Conservation (phyloP, 1,284 basidiomycete genomes). For the Rhodotorula glutinis region DNA sequence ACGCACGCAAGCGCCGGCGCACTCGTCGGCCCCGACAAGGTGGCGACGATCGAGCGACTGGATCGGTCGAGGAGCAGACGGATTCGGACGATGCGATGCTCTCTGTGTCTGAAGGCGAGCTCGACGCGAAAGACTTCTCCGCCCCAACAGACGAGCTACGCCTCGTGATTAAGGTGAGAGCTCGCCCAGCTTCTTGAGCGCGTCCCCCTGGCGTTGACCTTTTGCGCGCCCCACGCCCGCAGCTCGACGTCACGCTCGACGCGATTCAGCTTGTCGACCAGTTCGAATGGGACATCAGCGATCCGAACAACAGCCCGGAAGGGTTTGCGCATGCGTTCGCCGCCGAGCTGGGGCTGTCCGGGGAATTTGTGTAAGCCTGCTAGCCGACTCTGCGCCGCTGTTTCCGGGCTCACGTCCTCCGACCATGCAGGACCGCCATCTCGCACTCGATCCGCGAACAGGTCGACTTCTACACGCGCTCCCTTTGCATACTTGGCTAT, state of each 20-base stretch:
- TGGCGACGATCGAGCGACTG: neutral
- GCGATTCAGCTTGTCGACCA: conserved; percentile 92
- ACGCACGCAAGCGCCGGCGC: conserved; percentile 3
- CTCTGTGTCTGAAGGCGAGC: neutral
- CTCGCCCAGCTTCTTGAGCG: too few relatives aligned
- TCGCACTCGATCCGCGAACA: conserved; percentile 96
- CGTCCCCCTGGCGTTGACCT: too few relatives aligned
- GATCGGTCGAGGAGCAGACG: neutral
- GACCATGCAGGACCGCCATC: conserved; percentile 74
- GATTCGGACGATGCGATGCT: neutral
- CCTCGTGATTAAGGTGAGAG: conserved; percentile 77
- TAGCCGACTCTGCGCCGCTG: neutral
- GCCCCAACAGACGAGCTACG: conserved; percentile 69
- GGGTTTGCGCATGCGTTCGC: conserved; percentile 86
- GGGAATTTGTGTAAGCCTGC: conserved; percentile 78
- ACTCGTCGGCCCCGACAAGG: neutral
- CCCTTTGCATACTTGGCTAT: conserved; percentile 85
- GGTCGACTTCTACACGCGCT: conserved; percentile 85
- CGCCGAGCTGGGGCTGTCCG: conserved; percentile 80
- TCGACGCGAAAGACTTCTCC: neutral
- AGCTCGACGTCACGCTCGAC: conserved; percentile 95
- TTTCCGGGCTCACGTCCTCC: neutral
- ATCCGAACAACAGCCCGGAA: conserved; percentile 75
- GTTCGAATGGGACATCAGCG: conserved; percentile 96
- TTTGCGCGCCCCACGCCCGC: conserved; percentile 8